A percentile compares a stretch with the other conserved stretches of the same genome.
These are phyloP conservation scores for Xylariaceae sp. DNA, from an alignment of 2,329 filamentous ascomycete genomes.

Conservation along the genomic window DNA sequence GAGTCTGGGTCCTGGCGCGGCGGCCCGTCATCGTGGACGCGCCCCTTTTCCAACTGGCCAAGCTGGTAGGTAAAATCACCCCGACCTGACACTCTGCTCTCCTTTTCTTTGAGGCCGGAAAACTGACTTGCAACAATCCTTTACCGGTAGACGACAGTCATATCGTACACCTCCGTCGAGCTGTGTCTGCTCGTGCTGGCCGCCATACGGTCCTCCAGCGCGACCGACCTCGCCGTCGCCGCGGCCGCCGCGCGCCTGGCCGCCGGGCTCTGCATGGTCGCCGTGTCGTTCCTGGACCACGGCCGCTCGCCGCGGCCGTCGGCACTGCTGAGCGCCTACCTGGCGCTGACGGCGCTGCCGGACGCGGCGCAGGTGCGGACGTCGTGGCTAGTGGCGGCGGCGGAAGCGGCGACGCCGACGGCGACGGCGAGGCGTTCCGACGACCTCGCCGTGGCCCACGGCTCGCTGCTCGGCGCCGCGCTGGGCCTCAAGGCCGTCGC, in stretches of 20 bases:
- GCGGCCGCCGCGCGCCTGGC: constrained; percentile 3
- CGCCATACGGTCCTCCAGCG: constrained; percentile 2
- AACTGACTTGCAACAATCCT: neutral
- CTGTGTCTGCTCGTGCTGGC: constrained; percentile 6
- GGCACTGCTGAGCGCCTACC: constrained; percentile 31
- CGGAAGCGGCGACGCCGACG: constrained; percentile 28
- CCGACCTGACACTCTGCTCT: neutral
- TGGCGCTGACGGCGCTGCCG: constrained; percentile 34
- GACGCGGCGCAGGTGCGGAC: constrained; percentile 35
- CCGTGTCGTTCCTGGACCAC: constrained; percentile 9
- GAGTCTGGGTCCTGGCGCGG: constrained; percentile 25
- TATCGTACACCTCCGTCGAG: constrained; percentile 4
- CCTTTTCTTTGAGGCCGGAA: neutral
- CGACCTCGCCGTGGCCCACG: constrained; percentile 4
- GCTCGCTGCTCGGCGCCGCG: constrained; percentile 10
- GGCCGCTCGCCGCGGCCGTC: constrained; percentile 30
- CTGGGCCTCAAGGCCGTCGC: constrained; percentile 13
- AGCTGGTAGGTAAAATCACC: constrained; percentile 20
- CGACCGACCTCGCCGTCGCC: constrained; percentile 3
- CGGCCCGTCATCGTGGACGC: constrained; percentile 28
- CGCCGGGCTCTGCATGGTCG: constrained; percentile 8
- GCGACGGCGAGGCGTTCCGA: constrained; percentile 7
- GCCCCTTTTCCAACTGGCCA: constrained; percentile 24
- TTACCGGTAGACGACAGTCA: constrained; percentile 2
- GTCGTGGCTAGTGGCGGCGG: constrained; percentile 12